Percentiles rank a stretch among this genome's conserved stretches.
Evolutionary conservation across 2,329 filamentous ascomycete genomes (phyloP).

Genomic region (Thielaviopsis cerberus): DNA sequence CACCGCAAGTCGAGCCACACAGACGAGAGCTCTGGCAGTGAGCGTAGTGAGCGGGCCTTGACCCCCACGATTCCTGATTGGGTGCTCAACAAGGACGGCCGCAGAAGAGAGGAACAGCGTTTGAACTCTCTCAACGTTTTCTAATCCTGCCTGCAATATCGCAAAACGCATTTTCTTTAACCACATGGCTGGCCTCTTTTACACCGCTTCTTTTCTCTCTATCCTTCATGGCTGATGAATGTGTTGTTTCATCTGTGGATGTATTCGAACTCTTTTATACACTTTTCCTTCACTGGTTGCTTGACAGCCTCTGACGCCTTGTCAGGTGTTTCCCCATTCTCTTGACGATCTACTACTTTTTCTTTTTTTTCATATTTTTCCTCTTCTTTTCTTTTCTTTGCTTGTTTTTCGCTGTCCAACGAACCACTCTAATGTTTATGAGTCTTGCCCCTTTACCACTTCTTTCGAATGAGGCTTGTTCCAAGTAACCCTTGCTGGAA

Average conservation of each 20-base stretch:
- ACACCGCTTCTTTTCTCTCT: not conserved
- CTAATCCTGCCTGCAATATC: not conserved
- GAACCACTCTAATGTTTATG: not conserved
- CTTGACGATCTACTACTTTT: slow-evolving; percentile 1
- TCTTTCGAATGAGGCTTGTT: not conserved
- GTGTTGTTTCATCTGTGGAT: not conserved
- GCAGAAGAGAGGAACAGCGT: slow-evolving; percentile 17
- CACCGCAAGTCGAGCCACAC: slow-evolving; percentile 5
- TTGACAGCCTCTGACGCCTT: slow-evolving; percentile 2
- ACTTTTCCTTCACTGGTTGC: slow-evolving; percentile 2
- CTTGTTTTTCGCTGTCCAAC: not conserved
- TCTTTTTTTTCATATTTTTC: not conserved
- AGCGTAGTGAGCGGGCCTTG: slow-evolving; percentile 26
- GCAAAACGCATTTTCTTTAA: not conserved
- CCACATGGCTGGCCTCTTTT: not conserved
- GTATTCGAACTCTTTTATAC: not conserved
- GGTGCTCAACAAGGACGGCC: slow-evolving; percentile 35
- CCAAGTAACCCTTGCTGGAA: not conserved
- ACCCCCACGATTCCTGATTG: slow-evolving; percentile 44
- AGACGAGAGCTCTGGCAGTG: not conserved
- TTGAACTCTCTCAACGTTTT: not conserved
- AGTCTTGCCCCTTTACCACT: not conserved
- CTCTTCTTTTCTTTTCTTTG: not conserved
- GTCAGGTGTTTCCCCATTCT: slow-evolving; percentile 8
- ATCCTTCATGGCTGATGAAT: not conserved